Conservation (phyloP, 306 rosid genomes). For the Trichosanthes truncata region DNA sequence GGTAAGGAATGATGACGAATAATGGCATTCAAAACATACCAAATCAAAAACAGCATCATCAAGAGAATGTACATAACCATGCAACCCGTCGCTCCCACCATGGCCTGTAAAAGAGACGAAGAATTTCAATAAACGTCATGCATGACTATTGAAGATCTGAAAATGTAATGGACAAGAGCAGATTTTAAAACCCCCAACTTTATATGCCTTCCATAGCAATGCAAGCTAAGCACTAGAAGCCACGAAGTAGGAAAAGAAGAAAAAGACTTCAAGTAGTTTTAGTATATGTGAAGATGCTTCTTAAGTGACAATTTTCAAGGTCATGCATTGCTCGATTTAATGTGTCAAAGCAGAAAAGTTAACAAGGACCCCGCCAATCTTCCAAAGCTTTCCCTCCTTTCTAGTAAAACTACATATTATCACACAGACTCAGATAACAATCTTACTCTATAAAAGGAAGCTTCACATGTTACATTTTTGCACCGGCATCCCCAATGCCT, state of each 20-base stretch:
- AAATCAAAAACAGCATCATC: constrained; percentile 75
- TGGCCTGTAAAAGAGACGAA: constrained; percentile 41
- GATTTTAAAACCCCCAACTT: background rate
- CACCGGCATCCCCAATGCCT: constrained; percentile 44
- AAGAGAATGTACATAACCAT: constrained; percentile 81
- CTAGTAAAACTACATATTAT: constrained; percentile 3
- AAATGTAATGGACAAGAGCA: background rate
- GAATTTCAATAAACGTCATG: background rate
- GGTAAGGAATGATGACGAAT: background rate
- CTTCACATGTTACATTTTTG: constrained; percentile 56
- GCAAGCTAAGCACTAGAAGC: background rate
- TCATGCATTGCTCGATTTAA: background rate
- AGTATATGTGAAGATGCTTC: background rate
- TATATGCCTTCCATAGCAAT: background rate
- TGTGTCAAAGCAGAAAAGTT: background rate
- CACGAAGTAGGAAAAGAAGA: background rate
- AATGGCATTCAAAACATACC: constrained; percentile 36
- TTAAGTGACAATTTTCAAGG: background rate
- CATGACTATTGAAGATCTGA: background rate
- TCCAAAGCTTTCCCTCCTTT: background rate
- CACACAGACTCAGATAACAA: constrained; percentile 20
- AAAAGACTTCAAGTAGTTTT: background rate
- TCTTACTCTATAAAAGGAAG: constrained; percentile 52
- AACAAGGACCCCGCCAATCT: background rate
- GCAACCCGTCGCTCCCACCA: constrained; percentile 94